These are phyloP conservation scores for Apiospora malaysiana DNA, from an alignment of 2,329 filamentous ascomycete species.

Conservation along the genomic window DNA sequence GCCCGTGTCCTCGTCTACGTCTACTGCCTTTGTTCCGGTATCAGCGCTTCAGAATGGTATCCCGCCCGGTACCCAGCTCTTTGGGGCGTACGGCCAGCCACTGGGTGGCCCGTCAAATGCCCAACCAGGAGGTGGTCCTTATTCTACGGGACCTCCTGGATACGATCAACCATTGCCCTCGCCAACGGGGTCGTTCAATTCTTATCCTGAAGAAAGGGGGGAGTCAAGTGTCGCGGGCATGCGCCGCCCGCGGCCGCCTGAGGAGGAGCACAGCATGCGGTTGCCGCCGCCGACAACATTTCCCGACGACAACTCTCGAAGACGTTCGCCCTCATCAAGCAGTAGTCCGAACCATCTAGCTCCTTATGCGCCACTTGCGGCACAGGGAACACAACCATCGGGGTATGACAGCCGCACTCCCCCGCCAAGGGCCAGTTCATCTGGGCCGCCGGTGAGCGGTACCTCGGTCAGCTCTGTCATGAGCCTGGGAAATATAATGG, in stretches of 20 bases:
- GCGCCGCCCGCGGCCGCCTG: conserved; percentile 44
- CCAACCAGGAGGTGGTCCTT: conserved; percentile 31
- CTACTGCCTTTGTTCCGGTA: conserved; percentile 64
- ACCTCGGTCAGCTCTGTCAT: conserved; percentile 54
- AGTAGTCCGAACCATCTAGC: conserved; percentile 54
- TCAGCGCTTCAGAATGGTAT: conserved; percentile 64
- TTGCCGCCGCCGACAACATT: conserved; percentile 51
- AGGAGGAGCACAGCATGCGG: conserved; percentile 46
- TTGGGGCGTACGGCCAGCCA: conserved; percentile 63
- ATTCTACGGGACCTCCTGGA: conserved; percentile 29
- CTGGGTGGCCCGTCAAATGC: conserved; percentile 41
- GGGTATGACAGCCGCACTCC: conserved; percentile 45
- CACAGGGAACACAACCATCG: conserved; percentile 31
- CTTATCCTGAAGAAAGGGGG: conserved; percentile 44
- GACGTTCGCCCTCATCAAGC: conserved; percentile 59
- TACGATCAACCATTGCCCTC: conserved; percentile 43
- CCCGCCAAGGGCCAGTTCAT: conserved; percentile 48
- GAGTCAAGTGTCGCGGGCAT: conserved; percentile 39
- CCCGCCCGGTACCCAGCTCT: conserved; percentile 61
- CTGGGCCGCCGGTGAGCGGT: conserved; percentile 38
- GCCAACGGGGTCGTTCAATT: conserved; percentile 43
- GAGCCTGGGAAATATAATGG: conserved; percentile 59
- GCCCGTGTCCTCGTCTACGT: conserved; percentile 61
- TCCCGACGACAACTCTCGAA: conserved; percentile 54
- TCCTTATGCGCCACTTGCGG: conserved; percentile 43